Percentiles rank a stretch among this genome's conserved stretches.
Conservation (phyloP, 2,329 filamentous ascomycete genomes). For the Cadophora luteo-olivacea region DNA sequence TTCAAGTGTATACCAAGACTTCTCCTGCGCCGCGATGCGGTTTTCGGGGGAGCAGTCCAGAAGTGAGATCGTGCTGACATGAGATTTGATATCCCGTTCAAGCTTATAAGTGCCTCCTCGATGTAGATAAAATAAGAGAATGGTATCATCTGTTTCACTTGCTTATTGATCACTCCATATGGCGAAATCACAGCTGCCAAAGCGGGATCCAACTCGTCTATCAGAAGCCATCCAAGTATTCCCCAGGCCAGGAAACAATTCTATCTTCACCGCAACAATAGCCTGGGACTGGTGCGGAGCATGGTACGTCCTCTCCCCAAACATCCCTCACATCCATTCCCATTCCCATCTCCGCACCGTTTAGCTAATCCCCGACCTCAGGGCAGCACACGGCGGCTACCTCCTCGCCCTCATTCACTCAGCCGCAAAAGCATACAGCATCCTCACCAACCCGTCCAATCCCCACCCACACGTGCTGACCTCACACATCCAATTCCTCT, state of each 20-base stretch:
- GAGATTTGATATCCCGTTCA: neutral
- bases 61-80: slow-evolving; percentile 6
- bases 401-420: slow-evolving; percentile 5
- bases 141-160: no score
- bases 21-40: neutral
- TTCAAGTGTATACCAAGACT: neutral
- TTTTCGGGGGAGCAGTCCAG: neutral
- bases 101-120: no score
- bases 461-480: neutral
- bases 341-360: no score
- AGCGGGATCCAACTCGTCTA: neutral
- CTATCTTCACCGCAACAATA: slow-evolving; percentile 11
- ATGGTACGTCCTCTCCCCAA: neutral
- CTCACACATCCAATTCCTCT: slow-evolving; percentile 15
- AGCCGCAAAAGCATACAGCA: slow-evolving; percentile 8
- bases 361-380: neutral
- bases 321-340: neutral
- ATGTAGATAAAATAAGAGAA: no score
- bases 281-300: slow-evolving; percentile 16
- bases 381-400: slow-evolving; percentile 13
- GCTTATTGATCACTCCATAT: neutral
- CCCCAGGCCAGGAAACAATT: neutral
- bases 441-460: neutral
- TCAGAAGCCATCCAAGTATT: slow-evolving; percentile 7
- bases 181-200: neutral